These are phyloP conservation scores for Tetrahymena thermophila DNA, from an alignment of 73 alveolate genomes.

Conservation along the genomic window DNA sequence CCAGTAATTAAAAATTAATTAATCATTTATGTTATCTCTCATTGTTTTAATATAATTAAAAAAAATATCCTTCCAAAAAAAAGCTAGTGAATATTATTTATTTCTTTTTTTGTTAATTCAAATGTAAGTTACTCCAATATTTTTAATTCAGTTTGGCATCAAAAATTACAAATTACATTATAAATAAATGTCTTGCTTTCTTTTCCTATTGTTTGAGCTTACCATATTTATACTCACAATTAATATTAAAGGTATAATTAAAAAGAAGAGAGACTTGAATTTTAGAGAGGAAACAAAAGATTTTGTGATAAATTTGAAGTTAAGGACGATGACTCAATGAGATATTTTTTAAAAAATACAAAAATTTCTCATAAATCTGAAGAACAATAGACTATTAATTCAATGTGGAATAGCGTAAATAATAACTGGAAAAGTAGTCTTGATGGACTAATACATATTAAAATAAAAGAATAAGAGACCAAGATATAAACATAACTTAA, in stretches of 20 bases:
- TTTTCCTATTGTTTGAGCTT: not conserved
- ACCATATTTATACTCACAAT: not conserved
- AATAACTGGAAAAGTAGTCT: not conserved
- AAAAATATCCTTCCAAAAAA: too few species aligned
- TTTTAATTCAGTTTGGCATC: too few species aligned
- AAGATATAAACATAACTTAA: not conserved
- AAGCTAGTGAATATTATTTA: too few species aligned
- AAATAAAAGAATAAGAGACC: not conserved
- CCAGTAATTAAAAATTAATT: not conserved
- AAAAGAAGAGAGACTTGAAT: not conserved
- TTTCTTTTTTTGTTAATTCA: too few species aligned
- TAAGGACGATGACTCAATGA: not conserved
- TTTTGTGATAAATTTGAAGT: not conserved
- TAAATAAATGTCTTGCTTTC: too few species aligned
- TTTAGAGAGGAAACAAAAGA: not conserved
- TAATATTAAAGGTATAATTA: not conserved
- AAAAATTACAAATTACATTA: too few species aligned
- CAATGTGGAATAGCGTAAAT: not conserved
- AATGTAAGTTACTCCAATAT: too few species aligned
- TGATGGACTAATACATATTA: not conserved
- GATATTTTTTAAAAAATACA: not conserved
- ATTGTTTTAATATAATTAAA: too few species aligned
- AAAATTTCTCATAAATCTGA: not conserved
- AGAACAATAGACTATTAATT: not conserved
- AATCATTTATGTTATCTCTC: not conserved